Percentiles rank a stretch among this genome's conserved stretches.
Conservation (phyloP, 306 rosid genomes). For the Cercis canadensis region DNA sequence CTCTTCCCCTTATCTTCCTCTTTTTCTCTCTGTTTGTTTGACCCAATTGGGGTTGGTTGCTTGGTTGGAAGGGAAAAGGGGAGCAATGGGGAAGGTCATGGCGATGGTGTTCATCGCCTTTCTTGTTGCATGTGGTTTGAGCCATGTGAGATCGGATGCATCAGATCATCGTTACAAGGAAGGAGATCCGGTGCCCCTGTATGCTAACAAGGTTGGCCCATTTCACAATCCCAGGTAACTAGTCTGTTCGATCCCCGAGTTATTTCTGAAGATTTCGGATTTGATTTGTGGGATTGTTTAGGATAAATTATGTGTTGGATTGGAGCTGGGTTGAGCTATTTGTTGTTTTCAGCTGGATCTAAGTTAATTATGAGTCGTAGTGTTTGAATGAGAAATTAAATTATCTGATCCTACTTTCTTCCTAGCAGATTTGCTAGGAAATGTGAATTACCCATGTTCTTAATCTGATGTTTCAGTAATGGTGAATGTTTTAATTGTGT, state of each 20-base stretch:
- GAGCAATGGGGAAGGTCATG: constrained; percentile 30
- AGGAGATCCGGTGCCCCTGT: constrained; percentile 58
- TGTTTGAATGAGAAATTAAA: background rate
- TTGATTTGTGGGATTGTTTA: background rate
- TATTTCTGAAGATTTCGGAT: background rate
- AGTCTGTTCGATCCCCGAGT: background rate
- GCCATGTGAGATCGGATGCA: constrained; percentile 55
- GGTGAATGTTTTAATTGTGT: background rate
- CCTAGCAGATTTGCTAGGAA: background rate
- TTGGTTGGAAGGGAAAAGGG: constrained; percentile 3
- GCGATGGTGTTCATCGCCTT: constrained; percentile 21
- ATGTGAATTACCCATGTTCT: background rate
- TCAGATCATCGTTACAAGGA: constrained; percentile 58
- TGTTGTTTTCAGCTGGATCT: constrained; percentile 38
- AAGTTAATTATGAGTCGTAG: constrained; percentile 1
- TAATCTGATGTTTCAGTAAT: background rate
- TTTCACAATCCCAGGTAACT: constrained; percentile 63
- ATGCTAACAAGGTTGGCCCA: constrained; percentile 64
- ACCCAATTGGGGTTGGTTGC: constrained; percentile 3
- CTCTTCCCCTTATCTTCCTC: background rate
- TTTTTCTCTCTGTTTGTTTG: background rate
- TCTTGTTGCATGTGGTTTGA: background rate
- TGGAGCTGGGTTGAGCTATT: background rate
- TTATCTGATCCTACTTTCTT: background rate
- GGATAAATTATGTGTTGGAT: background rate